Evolutionary conservation across 169 alveolate species (phyloP).

Genomic region (Eimeria maxima): DNA sequence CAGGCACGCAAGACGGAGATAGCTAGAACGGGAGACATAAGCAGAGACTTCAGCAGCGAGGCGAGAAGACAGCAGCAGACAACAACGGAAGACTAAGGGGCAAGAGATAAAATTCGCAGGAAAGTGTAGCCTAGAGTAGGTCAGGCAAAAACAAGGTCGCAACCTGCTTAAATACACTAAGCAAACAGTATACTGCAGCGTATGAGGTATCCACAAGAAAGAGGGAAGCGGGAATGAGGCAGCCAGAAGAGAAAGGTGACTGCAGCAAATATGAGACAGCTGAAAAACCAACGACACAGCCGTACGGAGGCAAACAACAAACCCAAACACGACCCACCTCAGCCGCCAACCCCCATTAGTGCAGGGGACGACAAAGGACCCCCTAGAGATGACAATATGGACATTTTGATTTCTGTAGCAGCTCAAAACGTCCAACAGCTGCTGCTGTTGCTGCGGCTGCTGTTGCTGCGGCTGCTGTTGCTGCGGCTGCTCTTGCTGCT

Average conservation of each 20-base stretch:
- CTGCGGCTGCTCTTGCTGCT: conserved; percentile 59
- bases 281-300: background rate
- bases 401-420: conserved; percentile 65
- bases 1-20: background rate
- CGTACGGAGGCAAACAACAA: background rate
- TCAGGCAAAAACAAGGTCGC: background rate
- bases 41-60: background rate
- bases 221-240: background rate
- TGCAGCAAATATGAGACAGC: background rate
- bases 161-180: background rate
- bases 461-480: conserved; percentile 59
- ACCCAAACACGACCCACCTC: background rate
- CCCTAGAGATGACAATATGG: conserved; percentile 14
- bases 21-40: background rate
- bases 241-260: too few species aligned
- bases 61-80: background rate
- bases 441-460: conserved; percentile 58
- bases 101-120: background rate
- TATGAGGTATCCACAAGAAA: too few species aligned
- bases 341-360: conserved; percentile 72
- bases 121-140: background rate
- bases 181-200: background rate
- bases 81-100: background rate
- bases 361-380: conserved; percentile 59
- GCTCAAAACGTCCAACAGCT: conserved; percentile 23